Conservation (phyloP, 176 grass and related monocot species). For the Panicum miliaceum region DNA sequence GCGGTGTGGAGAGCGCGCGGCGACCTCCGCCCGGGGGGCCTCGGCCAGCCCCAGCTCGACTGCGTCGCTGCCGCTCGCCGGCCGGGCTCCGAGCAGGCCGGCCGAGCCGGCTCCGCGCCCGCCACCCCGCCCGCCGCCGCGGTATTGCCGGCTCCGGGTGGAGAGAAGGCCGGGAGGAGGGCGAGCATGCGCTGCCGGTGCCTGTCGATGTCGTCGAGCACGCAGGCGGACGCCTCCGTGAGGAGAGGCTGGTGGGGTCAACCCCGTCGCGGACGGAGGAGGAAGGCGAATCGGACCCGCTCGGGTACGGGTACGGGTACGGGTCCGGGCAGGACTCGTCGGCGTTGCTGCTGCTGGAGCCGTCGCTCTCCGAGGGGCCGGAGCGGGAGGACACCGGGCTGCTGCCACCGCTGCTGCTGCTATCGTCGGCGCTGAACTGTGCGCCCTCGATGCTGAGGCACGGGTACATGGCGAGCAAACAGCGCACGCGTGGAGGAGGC, state of each 20-base stretch:
- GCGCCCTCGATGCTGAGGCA: background rate
- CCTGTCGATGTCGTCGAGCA: slow-evolving; percentile 36
- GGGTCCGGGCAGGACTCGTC: slow-evolving; percentile 32
- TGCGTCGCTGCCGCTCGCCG: too few species aligned
- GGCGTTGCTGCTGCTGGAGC: slow-evolving; percentile 32
- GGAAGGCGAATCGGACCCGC: too few species aligned
- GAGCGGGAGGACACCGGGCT: slow-evolving; percentile 30
- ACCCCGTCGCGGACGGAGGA: background rate
- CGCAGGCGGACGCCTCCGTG: slow-evolving; percentile 2
- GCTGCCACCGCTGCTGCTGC: slow-evolving; percentile 30
- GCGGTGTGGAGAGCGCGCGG: too few species aligned
- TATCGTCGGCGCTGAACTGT: background rate
- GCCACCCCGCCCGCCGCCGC: too few species aligned
- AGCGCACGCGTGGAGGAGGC: too few species aligned
- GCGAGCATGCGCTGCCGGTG: slow-evolving; percentile 38
- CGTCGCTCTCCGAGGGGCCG: slow-evolving; percentile 43
- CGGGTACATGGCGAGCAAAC: background rate
- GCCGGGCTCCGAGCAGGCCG: too few species aligned
- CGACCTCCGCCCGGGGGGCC: too few species aligned
- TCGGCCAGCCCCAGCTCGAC: too few species aligned
- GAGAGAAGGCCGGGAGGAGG: slow-evolving; percentile 45
- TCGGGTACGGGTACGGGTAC: background rate
- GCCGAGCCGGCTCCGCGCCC: too few species aligned
- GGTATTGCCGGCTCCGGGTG: background rate
- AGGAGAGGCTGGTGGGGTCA: background rate